Base-by-base conservation (phyloP, 768 basidiomycete species). In the Clavulina sp. region DNA sequence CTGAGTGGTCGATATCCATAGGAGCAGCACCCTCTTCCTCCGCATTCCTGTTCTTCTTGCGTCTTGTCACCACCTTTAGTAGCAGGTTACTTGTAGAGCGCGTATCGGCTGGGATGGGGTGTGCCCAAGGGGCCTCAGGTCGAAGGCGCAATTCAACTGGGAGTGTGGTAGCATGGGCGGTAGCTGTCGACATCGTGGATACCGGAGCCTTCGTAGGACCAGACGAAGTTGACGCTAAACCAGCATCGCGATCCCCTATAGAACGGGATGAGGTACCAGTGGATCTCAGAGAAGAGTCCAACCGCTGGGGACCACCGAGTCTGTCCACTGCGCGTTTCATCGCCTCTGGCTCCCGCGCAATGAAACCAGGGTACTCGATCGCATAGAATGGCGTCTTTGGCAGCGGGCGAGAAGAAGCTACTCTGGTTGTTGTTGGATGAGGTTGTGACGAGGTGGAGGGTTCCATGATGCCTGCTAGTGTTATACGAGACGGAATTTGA, bases 331-430 rank as follows among this genome's bases (percentile, higher is more conserved):
- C 85, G 18, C 69, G 57, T 0, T 77, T 70, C 3, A 80, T 71
- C 31, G 86, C 83, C 1, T 71, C 61, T 2, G 70, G 65, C 29
- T 46, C 23, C n/a, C n/a, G n/a, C 3, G 53, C 66, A 50, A 95
- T 79, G 57, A 87, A 86, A 55, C 89, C 89, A 4, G 89, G 89
- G 66, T 89, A 93, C 64, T 95, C 91, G 55, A 93, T 70, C 3
- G 86, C 81, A 61, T 82, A 83, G 62, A 80, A 83, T 29, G 76
- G 69, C 4, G 70, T 68, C 46, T 56, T 54, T 16, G 64, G 62
- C 46, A 65, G 58, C 31, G 32, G 7, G 31, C 32, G 48, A 9
- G 13, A 9, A 46, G 43, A 24, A 16, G 43, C 43, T 46, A n/a
- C n/a, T n/a, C n/a, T n/a, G n/a, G n/a, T n/a, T n/a, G n/a, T n/a